Evolutionary conservation across 768 basidiomycete species (phyloP), one percentile per base, ranked within the genome.

Genomic region (Calocera viscosa): DNA sequence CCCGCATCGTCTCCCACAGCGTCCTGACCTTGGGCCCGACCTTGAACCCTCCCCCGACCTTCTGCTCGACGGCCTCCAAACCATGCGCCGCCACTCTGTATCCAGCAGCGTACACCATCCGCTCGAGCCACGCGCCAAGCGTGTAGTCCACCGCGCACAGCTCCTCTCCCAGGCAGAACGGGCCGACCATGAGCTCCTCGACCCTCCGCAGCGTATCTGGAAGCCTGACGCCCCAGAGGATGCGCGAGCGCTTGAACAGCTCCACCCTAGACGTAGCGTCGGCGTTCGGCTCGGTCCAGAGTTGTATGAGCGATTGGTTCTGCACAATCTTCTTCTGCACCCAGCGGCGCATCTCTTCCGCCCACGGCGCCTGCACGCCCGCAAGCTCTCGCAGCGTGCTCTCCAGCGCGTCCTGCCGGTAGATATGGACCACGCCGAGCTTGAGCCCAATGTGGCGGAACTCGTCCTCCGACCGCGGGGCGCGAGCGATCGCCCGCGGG

Each of bases 31-130:
- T 63, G 63, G 12, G 12, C 49, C 28, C 30, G 63, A 66, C 14
- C 65, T 63, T 53, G 65, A 53, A 26, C 47, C n/a, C n/a, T 16
- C 26, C 30, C 40, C 35, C 64, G 64, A 38, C 28, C 33, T 33
- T 19, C n/a, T 49, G 14, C 30, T 30, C 60, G 24, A 63, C 5
- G 8, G 34, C 28, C 16, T 14, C 10, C 14, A 38, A 22, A 63
- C 65, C 39, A 11, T n/a, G 8, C 8, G 33, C 22, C 22, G 64
- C 17, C 17, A 41, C 19, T 12, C 8, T 28, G 35, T 14, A 5
- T 5, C 43, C 43, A 35, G 64, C 47, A 33, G 39, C 30, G 38
- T 34, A 22, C n/a, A 28, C 32, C 22, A n/a, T 8, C 11, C 33
- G 64, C 24, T 34, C 33, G 64, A 39, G 38, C 24, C 32, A 65